These are phyloP conservation scores for Beauveria sp. DNA, from an alignment of 2,329 filamentous ascomycete genomes.

Conservation along the genomic window DNA sequence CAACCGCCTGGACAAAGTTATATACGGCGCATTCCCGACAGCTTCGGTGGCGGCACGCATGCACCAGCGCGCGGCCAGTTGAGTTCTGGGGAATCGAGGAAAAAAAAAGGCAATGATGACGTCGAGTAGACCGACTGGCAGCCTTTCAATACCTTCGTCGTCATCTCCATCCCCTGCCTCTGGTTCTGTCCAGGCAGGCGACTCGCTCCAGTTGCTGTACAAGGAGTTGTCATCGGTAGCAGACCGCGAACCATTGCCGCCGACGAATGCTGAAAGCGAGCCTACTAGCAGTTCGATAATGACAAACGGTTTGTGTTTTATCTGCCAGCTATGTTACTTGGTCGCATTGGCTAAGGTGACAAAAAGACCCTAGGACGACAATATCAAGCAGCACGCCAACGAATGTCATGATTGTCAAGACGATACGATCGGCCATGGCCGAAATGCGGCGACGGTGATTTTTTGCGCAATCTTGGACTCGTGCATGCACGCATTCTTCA, in stretches of 20 bases:
- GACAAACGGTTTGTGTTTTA: not conserved
- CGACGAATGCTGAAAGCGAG: not conserved
- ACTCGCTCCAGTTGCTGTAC: not conserved
- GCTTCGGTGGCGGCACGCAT: not conserved
- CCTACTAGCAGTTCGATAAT: not conserved
- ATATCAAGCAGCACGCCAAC: slow-evolving; percentile 14
- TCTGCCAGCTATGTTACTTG: not conserved
- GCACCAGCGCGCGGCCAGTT: not conserved
- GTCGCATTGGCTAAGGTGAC: not conserved
- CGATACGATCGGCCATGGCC: slow-evolving; percentile 23
- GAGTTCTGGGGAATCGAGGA: not conserved
- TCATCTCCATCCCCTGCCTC: not conserved
- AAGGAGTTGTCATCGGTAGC: slow-evolving; percentile 5
- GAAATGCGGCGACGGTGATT: slow-evolving; percentile 14
- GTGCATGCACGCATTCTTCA: not conserved
- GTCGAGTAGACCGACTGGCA: not conserved
- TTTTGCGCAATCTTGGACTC: too few species aligned
- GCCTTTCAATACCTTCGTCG: not conserved
- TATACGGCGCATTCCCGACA: not conserved
- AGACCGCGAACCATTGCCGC: not conserved
- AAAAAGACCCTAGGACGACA: slow-evolving; percentile 3
- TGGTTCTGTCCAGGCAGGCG: not conserved
- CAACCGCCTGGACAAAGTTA: not conserved
- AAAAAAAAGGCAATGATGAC: not conserved
- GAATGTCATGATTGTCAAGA: slow-evolving; percentile 25